These are phyloP conservation scores for Elsinoe australis DNA, from an alignment of 2,329 filamentous ascomycete species.

Conservation along the genomic window DNA sequence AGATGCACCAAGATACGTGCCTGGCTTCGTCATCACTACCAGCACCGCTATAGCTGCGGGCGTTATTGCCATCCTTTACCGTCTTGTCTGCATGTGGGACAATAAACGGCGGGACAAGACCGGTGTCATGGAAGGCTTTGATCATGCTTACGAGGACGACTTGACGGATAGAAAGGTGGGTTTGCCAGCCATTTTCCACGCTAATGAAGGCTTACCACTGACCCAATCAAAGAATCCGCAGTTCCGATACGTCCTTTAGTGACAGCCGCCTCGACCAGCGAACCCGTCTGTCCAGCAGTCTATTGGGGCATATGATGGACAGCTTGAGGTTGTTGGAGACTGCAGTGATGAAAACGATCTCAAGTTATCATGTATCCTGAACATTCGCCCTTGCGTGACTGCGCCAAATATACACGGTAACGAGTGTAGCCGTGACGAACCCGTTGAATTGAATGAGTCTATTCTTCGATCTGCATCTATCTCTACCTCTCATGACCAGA, in stretches of 20 bases:
- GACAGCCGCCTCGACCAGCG: not conserved
- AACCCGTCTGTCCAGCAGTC: not conserved
- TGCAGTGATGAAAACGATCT: too few species aligned
- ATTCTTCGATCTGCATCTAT: too few species aligned
- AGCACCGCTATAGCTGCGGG: conserved; percentile 30
- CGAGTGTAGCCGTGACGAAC: too few species aligned
- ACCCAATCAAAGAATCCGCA: conserved; percentile 15
- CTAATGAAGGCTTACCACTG: too few species aligned
- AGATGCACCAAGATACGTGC: conserved; percentile 36
- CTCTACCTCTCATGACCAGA: conserved; percentile 1
- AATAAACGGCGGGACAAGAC: conserved; percentile 39
- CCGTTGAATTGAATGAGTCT: too few species aligned
- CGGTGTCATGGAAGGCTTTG: conserved; percentile 42
- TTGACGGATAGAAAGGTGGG: conserved; percentile 38
- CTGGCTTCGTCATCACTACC: conserved; percentile 37
- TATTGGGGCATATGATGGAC: too few species aligned
- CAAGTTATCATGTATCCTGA: too few species aligned
- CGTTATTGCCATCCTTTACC: conserved; percentile 38
- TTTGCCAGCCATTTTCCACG: not conserved
- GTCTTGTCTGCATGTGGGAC: conserved; percentile 39
- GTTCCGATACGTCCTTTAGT: conserved; percentile 5
- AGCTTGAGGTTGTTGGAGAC: not conserved
- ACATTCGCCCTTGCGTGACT: too few species aligned
- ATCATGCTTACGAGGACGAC: conserved; percentile 48
- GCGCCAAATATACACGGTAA: too few species aligned